Evolutionary conservation across 179 eudicot species (phyloP).

Genomic region (Beta corolliflora): DNA sequence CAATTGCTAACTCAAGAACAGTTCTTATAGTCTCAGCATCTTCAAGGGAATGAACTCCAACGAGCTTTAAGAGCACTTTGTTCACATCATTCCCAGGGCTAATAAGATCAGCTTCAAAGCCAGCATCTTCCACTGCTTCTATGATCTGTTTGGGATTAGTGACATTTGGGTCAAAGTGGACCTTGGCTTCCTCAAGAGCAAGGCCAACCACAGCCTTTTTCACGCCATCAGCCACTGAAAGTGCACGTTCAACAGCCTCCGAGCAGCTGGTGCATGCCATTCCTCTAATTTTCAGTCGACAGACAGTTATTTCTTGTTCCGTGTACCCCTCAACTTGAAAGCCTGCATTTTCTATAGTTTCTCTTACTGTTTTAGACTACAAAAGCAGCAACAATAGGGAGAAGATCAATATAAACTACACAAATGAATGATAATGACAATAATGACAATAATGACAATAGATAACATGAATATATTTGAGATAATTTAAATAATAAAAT

Average conservation of each 20-base stretch:
- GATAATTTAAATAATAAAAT: neutral
- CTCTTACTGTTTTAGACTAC: constrained; percentile 72
- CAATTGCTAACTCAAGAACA: constrained; percentile 63
- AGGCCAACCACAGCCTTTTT: constrained; percentile 89
- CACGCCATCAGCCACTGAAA: constrained; percentile 72
- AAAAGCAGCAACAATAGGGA: neutral
- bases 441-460: neutral
- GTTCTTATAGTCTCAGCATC: constrained; percentile 46
- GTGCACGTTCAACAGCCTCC: constrained; percentile 79
- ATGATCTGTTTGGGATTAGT: constrained; percentile 51
- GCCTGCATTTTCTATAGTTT: constrained; percentile 76
- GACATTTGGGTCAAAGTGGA: constrained; percentile 83
- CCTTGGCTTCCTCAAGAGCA: constrained; percentile 93
- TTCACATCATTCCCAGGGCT: constrained; percentile 69
- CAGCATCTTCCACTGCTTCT: constrained; percentile 80
- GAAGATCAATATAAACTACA: neutral
- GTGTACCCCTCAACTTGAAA: constrained; percentile 71
- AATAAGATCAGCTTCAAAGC: constrained; percentile 87
- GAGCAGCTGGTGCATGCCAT: constrained; percentile 99
- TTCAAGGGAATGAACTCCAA: constrained; percentile 53
- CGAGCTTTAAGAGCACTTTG: constrained; percentile 69
- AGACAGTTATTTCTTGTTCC: constrained; percentile 74
- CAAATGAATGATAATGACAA: neutral
- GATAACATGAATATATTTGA: neutral
- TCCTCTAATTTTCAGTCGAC: constrained; percentile 79